Conservation (phyloP, 2,329 filamentous ascomycete species). For the Mycogone perniciosa region DNA sequence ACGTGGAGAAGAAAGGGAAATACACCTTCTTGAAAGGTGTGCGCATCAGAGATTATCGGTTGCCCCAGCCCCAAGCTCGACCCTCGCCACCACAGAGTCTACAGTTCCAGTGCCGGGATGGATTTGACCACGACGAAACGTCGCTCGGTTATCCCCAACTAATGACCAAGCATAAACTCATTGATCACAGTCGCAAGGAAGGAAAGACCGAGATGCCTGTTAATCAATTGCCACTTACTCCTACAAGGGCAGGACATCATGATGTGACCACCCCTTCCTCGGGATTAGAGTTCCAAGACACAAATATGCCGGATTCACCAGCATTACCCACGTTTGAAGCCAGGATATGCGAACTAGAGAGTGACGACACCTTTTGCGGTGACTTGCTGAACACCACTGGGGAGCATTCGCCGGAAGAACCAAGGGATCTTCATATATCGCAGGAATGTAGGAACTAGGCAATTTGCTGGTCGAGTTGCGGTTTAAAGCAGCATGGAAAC, state of each 20-base stretch:
- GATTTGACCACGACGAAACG: constrained; percentile 22
- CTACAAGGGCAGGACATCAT: neutral
- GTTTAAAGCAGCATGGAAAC: neutral
- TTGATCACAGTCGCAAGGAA: neutral
- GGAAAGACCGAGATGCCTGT: too few species aligned
- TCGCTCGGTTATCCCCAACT: constrained; percentile 13
- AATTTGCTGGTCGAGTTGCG: neutral
- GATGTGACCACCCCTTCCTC: neutral
- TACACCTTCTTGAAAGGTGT: constrained; percentile 24
- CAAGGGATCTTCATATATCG: too few species aligned
- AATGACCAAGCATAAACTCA: constrained; percentile 10
- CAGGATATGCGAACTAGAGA: neutral
- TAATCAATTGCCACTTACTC: neutral
- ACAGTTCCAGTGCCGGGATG: constrained; percentile 26
- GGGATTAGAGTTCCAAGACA: neutral
- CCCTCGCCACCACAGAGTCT: constrained; percentile 5
- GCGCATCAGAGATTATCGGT: constrained; percentile 24
- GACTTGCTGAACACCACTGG: too few species aligned
- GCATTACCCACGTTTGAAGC: neutral
- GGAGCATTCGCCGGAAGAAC: too few species aligned
- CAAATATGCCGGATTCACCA: neutral
- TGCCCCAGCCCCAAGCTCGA: constrained; percentile 13
- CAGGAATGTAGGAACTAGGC: neutral
- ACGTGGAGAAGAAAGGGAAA: constrained; percentile 20
- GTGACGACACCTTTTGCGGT: too few species aligned